A percentile compares a stretch with the other conserved stretches of the same genome.
These are phyloP conservation scores for Borealophlyctis nickersoniae DNA, from an alignment of 192 early-diverging fungal genomes.

Conservation along the genomic window DNA sequence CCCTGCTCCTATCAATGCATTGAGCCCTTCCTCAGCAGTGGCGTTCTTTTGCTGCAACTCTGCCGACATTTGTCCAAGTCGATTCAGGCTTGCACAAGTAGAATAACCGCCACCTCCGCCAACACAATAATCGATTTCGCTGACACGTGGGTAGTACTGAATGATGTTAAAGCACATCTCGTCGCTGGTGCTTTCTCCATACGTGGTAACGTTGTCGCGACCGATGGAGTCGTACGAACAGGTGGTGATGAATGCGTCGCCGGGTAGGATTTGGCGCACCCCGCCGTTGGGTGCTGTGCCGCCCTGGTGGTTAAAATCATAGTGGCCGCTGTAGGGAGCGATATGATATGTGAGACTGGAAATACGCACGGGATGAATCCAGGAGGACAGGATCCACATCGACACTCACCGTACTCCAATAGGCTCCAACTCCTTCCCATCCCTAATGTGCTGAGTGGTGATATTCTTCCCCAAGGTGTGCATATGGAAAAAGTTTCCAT, in stretches of 20 bases:
- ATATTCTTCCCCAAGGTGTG: slow-evolving; percentile 25
- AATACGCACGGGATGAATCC: too few relatives aligned
- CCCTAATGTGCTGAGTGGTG: slow-evolving; percentile 21
- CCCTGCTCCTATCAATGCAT: too few relatives aligned
- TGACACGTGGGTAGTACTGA: slow-evolving; percentile 24
- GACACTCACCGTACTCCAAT: slow-evolving; percentile 7
- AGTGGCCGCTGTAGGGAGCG: slow-evolving; percentile 15
- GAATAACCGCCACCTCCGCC: neutral
- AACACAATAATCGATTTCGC: neutral
- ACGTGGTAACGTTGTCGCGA: neutral
- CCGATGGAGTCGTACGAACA: slow-evolving; percentile 19
- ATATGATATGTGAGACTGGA: too few relatives aligned
- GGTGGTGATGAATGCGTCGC: slow-evolving; percentile 25
- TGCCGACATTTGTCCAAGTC: too few relatives aligned
- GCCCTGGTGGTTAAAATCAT: slow-evolving; percentile 24
- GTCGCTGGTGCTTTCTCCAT: slow-evolving; percentile 6
- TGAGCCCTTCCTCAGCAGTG: too few relatives aligned
- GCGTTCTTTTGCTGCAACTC: too few relatives aligned
- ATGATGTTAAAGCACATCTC: slow-evolving; percentile 36
- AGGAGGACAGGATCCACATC: too few relatives aligned
- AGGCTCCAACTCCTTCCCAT: slow-evolving; percentile 17
- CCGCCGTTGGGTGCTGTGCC: neutral
- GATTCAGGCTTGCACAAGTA: too few relatives aligned
- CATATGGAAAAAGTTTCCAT: slow-evolving; percentile 23
- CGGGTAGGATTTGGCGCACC: slow-evolving; percentile 14